phyloP scores from a whole-genome alignment of 176 grass and related monocot species.

The Carex parvula region DNA sequence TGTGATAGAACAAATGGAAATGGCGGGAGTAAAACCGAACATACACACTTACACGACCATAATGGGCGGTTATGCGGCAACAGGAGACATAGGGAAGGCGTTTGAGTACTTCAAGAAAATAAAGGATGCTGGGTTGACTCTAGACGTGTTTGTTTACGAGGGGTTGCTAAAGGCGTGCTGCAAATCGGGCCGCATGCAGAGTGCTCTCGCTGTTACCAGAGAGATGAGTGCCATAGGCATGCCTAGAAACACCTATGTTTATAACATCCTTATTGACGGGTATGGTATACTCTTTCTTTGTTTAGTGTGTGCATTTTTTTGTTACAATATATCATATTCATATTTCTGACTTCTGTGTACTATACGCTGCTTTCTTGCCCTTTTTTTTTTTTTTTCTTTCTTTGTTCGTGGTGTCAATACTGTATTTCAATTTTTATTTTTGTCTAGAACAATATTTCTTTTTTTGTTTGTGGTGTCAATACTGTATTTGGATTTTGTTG shows the following conservation, averaged over 20 bases:
- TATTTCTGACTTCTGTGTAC: neutral
- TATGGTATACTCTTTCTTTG: constrained; percentile 35
- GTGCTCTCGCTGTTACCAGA: constrained; percentile 75
- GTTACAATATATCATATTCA: neutral
- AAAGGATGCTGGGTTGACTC: constrained; percentile 67
- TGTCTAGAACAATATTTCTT: neutral
- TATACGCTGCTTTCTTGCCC: neutral
- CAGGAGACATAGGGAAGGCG: constrained; percentile 74
- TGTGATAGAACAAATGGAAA: constrained; percentile 72
- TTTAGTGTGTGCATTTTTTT: constrained; percentile 10
- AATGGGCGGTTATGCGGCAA: constrained; percentile 84
- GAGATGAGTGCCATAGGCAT: constrained; percentile 85
- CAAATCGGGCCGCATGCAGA: constrained; percentile 97
- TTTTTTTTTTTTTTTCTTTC: neutral
- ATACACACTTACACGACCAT: constrained; percentile 85
- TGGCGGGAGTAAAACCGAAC: constrained; percentile 61
- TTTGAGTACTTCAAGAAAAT: constrained; percentile 95
- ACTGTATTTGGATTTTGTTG: no score
- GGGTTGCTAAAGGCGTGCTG: constrained; percentile 84
- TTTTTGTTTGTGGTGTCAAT: no score
- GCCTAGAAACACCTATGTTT: constrained; percentile 83
- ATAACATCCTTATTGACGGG: constrained; percentile 96
- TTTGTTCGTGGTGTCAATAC: neutral
- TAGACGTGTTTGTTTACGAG: constrained; percentile 94
- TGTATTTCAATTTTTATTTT: neutral